phyloP scores from a whole-genome alignment of 441 rosid species.

The Erysimum cheiri region DNA sequence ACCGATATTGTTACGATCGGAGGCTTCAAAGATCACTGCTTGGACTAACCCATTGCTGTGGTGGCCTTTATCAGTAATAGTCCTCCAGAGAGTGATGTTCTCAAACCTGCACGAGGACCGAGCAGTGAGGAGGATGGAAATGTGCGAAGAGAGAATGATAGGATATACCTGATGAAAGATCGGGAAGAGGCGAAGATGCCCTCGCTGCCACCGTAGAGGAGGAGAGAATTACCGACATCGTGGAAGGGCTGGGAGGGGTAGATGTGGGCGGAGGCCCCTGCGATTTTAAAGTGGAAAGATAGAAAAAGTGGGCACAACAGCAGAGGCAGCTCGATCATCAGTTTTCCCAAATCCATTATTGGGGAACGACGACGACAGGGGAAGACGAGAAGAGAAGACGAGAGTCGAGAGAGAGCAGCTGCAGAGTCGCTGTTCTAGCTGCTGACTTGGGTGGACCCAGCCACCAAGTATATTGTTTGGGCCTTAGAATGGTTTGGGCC shows the following conservation, averaged over 20 bases:
- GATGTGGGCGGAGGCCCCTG: constrained; percentile 68
- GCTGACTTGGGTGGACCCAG: constrained; percentile 24
- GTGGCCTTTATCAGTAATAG: constrained; percentile 50
- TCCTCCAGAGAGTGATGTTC: constrained; percentile 76
- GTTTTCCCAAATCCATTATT: constrained; percentile 51
- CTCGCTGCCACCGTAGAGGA: constrained; percentile 96
- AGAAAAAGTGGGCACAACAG: constrained; percentile 34
- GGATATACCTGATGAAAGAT: constrained; percentile 68
- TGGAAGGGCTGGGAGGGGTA: constrained; percentile 63
- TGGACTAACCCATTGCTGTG: constrained; percentile 69
- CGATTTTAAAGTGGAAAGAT: constrained; percentile 36
- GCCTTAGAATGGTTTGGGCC: constrained; percentile 13
- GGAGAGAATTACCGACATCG: constrained; percentile 82
- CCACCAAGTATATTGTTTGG: constrained; percentile 21
- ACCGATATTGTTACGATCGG: constrained; percentile 90
- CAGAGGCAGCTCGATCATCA: constrained; percentile 24
- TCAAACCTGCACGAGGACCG: constrained; percentile 56
- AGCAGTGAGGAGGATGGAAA: constrained; percentile 14
- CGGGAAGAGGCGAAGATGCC: constrained; percentile 62
- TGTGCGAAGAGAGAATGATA: background rate
- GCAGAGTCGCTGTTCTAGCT: constrained; percentile 23
- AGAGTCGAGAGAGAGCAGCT: constrained; percentile 35
- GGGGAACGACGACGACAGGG: constrained; percentile 30
- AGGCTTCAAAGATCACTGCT: constrained; percentile 86
- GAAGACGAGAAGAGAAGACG: constrained; percentile 3